Conservation (phyloP, 352 stramenopile genomes). For the Phytophthora syringae region DNA sequence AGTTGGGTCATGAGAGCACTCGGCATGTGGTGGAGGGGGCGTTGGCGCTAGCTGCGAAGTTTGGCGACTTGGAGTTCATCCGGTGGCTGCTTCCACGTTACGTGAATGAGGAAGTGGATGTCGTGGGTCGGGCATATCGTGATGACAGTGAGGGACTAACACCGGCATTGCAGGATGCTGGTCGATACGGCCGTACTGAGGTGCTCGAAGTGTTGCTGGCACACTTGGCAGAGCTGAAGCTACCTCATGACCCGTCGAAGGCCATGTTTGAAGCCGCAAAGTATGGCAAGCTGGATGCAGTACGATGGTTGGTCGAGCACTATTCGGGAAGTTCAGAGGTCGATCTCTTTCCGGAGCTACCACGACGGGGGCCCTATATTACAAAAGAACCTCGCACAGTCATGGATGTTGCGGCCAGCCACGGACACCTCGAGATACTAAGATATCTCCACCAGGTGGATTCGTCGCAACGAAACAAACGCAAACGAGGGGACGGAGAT, state of each 20-base stretch:
- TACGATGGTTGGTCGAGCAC: background rate
- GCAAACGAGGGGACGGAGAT: too few relatives aligned
- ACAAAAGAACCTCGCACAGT: too few relatives aligned
- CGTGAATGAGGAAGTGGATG: background rate
- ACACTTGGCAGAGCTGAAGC: background rate
- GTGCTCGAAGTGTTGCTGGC: background rate
- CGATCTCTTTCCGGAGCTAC: background rate
- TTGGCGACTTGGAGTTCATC: background rate
- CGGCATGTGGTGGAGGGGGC: background rate
- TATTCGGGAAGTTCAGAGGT: background rate
- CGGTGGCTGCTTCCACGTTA: background rate
- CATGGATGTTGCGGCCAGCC: too few relatives aligned
- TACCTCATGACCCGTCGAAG: background rate
- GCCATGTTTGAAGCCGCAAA: slow-evolving; percentile 1
- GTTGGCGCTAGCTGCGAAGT: background rate
- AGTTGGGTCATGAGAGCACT: too few relatives aligned
- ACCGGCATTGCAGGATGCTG: background rate
- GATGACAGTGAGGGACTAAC: background rate
- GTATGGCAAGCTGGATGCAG: background rate
- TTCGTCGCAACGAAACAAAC: too few relatives aligned
- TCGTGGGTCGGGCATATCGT: too few relatives aligned
- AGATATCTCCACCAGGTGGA: background rate
- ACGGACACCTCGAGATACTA: too few relatives aligned
- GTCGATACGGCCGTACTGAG: background rate
- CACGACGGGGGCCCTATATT: too few relatives aligned